Evolutionary conservation across 768 basidiomycete species (phyloP), one percentile per base, ranked within the genome.

Genomic region (Hygrocybe punicea): DNA sequence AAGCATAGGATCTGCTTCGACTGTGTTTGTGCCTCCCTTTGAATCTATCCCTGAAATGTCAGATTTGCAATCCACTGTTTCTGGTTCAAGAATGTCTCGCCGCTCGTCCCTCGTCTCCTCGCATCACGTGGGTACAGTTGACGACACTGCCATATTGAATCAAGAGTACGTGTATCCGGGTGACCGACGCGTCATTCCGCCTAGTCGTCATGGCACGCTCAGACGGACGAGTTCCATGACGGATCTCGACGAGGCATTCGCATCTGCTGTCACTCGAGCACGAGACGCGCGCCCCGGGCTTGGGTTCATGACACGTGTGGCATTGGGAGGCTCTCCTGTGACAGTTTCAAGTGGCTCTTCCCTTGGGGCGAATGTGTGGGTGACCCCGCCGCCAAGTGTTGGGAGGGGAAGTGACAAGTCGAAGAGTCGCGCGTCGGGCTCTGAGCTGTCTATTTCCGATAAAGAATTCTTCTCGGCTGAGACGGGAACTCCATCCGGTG

Each of bases 1-100:
- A 25, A 79, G 78, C 37, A 74, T 70, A 16, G 81, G 88, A 2
- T 88, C 87, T 8, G 80, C 84, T 0, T 88, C 86, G 2, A 91
- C 89, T 1, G 81, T 86, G 34, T 92, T 88, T 63, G 82, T 92
- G 1, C 90, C 90, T 0, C 89, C 90, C 1, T 68, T 91, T n/a
- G 78, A 82, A 53, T 77, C 81, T 2, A 77, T 91, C 25, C 85
- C 85, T 0, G 88, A 89, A 17, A 78, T 92, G 11, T 84, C 85
- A 0, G 89, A 91, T 58, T 70, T 86, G 57, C 67, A 70, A 33
- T 73, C 75, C 1, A 67, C 61, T 1, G 67, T 63, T 50, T 73
- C 58, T 53, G 66, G 57, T 35, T 74, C 71, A n/a, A 67, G 62
- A 21, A 57, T 74, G 42, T 74, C 70, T 39, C 74, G 72, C 58